Conservation (phyloP, 306 rosid genomes). For the Abrus precatorius region DNA sequence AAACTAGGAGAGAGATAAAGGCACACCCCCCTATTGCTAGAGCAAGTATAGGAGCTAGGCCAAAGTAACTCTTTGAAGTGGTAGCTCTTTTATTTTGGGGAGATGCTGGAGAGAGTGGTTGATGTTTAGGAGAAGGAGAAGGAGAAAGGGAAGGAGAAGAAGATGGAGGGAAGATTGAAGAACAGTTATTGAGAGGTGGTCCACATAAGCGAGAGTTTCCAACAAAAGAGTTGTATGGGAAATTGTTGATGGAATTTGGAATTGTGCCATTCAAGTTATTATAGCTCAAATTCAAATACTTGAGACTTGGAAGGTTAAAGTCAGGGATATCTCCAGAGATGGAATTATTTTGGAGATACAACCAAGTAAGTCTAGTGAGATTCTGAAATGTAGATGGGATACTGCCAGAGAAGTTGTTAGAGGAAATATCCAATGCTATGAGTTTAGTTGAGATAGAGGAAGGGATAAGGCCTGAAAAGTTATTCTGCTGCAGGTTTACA, state of each 20-base stretch:
- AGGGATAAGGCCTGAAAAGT: conserved; percentile 70
- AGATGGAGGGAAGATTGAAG: conserved; percentile 53
- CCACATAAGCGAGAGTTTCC: conserved; percentile 73
- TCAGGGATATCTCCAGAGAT: conserved; percentile 70
- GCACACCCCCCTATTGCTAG: conserved; percentile 59
- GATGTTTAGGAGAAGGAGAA: conserved; percentile 51
- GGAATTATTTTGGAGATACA: conserved; percentile 66
- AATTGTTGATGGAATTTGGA: conserved; percentile 62
- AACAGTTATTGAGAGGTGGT: conserved; percentile 66
- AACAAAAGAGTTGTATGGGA: conserved; percentile 62
- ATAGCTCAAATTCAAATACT: conserved; percentile 66
- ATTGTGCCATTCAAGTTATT: conserved; percentile 73
- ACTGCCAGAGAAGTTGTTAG: conserved; percentile 65
- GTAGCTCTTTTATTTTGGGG: conserved; percentile 38
- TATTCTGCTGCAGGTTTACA: conserved; percentile 67
- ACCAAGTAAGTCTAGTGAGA: conserved; percentile 51
- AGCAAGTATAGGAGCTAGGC: conserved; percentile 58
- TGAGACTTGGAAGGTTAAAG: conserved; percentile 62
- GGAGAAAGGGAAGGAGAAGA: conserved; percentile 52
- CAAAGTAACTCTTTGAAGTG: conserved; percentile 50
- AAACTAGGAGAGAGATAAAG: conserved; percentile 52
- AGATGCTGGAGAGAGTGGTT: conserved; percentile 48
- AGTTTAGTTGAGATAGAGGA: conserved; percentile 59
- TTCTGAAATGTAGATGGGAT: conserved; percentile 60
- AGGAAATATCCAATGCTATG: conserved; percentile 67